Conservation (phyloP, 805 yeast species). For the Candida taoyuanica region DNA sequence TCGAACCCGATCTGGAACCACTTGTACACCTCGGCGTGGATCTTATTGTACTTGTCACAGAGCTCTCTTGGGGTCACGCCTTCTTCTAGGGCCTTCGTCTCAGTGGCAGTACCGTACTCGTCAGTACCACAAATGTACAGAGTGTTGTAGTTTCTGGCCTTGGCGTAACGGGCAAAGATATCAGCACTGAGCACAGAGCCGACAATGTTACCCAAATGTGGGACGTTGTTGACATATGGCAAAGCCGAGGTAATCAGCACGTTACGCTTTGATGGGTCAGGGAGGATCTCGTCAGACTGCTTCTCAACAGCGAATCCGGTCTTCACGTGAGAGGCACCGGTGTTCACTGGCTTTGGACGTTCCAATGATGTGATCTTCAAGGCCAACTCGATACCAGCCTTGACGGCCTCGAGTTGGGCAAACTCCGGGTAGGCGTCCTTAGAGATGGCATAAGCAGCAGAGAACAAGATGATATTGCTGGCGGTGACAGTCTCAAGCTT, state of each 20-base stretch:
- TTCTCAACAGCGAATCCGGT: constrained; percentile 25
- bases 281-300: constrained; percentile 43
- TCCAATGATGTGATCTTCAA: constrained; percentile 39
- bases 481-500: constrained; percentile 36
- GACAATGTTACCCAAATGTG: constrained; percentile 94
- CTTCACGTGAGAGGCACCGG: constrained; percentile 33
- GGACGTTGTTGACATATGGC: constrained; percentile 97
- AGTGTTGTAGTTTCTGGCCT: constrained; percentile 83
- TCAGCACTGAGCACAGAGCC: constrained; percentile 96
- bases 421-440: constrained; percentile 25
- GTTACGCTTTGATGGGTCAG: constrained; percentile 60
- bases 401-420: constrained; percentile 33
- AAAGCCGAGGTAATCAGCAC: constrained; percentile 91
- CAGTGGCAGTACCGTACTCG: constrained; percentile 99
- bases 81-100: constrained; percentile 95
- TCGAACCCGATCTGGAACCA: constrained; percentile 97
- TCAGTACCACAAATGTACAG: constrained; percentile 94
- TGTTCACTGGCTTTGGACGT: constrained; percentile 38
- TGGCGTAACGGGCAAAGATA: constrained; percentile 84
- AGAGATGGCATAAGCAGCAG: constrained; percentile 48
- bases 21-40: constrained; percentile 87
- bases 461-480: constrained; percentile 53
- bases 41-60: constrained; percentile 83
- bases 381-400: constrained; percentile 44
- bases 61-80: constrained; percentile 81